Base-by-base conservation (phyloP, 2,329 filamentous ascomycete species). In the Xylariaceae sp. region DNA sequence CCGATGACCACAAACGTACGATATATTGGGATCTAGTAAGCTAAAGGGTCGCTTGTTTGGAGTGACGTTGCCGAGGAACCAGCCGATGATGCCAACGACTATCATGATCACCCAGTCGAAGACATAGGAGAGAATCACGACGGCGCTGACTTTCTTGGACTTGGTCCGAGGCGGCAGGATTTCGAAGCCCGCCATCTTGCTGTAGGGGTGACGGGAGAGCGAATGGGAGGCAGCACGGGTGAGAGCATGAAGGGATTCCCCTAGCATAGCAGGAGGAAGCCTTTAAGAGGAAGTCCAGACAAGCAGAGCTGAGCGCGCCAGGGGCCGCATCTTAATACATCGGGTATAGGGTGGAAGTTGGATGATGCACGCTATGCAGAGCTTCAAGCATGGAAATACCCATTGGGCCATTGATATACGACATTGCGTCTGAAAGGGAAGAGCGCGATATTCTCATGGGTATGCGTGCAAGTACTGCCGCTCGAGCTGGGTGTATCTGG, bases 21-120 rank as follows among this genome's bases (percentile, higher is more conserved):
- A 89, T 68, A 97, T 96, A 62, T 84, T 82, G 18, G 87, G 84
- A 68, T 97, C 87, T 64, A 85, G 78, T 5, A 90, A 80, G 39
- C 84, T 86, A 72, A 94, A 93, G 0, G 87, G 86, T 41, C 86
- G 80, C 66, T 85, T 84, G 68, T 86, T 89, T 0, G 89, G 88
- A 0, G 79, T 77, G 55, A 86, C 75, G 51, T 76, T 76, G 61
- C 82, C 82, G 65, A 90, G 80, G 5, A 80, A 78, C 58, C 76
- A 81, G 58, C 86, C 86, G 44, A 88, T 75, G 11, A 78, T 79
- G 30, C 80, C 84, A 18, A 85, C 82, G 15, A 73, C 78, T 45
- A 88, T 74, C 59, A 89, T 82, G 60, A 89, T 77, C 51, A 88
- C 70, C 89, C 89, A 93, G 75, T 93, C 89, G 60, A 89, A 75